Conservation (phyloP, 2,329 filamentous ascomycete species). For the Ambrosiella cleistominuta region DNA sequence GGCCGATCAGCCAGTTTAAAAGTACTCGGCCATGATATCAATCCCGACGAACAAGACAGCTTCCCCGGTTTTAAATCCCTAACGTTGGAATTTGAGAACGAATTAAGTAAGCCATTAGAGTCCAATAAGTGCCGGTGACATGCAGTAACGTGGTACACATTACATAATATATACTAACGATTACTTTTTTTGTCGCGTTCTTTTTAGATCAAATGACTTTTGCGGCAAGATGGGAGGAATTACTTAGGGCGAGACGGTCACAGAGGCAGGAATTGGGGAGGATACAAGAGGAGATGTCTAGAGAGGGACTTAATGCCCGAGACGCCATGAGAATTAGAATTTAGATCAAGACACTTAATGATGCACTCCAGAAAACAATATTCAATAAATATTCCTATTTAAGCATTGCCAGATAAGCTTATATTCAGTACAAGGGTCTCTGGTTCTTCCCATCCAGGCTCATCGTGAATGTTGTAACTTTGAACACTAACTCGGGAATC, state of each 20-base stretch:
- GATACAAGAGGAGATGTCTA: not conserved
- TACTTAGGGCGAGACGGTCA: not conserved
- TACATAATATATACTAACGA: not conserved
- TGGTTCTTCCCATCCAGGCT: too few species aligned
- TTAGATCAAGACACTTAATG: not conserved
- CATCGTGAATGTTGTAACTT: too few species aligned
- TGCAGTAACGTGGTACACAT: not conserved
- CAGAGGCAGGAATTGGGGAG: not conserved
- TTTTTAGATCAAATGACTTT: constrained; percentile 1
- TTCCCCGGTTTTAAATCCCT: constrained; percentile 1
- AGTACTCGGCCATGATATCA: constrained; percentile 3
- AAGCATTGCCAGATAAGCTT: too few species aligned
- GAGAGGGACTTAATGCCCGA: not conserved
- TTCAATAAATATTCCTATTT: too few species aligned
- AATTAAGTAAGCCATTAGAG: not conserved
- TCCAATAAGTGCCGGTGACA: too few species aligned
- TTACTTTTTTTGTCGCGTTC: not conserved
- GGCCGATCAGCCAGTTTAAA: not conserved
- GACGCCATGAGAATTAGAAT: not conserved
- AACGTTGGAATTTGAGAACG: constrained; percentile 5
- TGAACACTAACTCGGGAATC: too few species aligned
- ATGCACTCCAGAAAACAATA: too few species aligned
- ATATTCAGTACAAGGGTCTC: too few species aligned
- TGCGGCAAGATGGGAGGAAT: not conserved
- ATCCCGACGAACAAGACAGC: not conserved